Evolutionary conservation across 2,329 filamentous ascomycete species (phyloP).

Genomic region (Chaetomium sp.): DNA sequence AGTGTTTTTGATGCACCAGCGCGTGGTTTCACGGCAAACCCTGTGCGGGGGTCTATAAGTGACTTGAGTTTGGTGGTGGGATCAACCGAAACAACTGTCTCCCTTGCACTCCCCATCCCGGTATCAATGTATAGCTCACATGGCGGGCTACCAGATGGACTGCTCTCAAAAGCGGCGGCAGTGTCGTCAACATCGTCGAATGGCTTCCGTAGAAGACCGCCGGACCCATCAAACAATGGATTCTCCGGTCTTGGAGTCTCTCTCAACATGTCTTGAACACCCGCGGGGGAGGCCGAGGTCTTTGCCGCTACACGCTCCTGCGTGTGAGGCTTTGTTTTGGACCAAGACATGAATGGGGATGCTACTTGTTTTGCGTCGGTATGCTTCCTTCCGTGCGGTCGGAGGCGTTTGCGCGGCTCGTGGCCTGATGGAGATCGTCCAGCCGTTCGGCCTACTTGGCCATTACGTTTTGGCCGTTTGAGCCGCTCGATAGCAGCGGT

Average conservation of each 20-base stretch:
- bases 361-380: slow-evolving; percentile 18
- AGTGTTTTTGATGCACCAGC: slow-evolving; percentile 27
- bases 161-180: background rate
- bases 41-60: slow-evolving; percentile 59
- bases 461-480: background rate
- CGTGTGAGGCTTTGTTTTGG: slow-evolving; percentile 39
- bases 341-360: slow-evolving; percentile 45
- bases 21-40: slow-evolving; percentile 43
- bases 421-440: background rate
- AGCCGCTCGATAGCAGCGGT: slow-evolving; percentile 31
- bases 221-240: slow-evolving; percentile 45
- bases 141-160: too few relatives aligned
- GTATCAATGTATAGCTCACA: background rate
- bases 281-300: background rate
- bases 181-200: slow-evolving; percentile 44
- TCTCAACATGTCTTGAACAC: background rate
- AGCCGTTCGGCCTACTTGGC: background rate
- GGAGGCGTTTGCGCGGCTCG: slow-evolving; percentile 12
- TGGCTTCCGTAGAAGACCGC: slow-evolving; percentile 48
- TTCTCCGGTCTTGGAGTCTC: background rate
- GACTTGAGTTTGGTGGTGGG: slow-evolving; percentile 57
- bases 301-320: slow-evolving; percentile 35
- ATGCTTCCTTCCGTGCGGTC: background rate
- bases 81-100: slow-evolving; percentile 60
- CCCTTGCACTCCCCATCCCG: slow-evolving; percentile 3